These are phyloP conservation scores for Echeveria elegans DNA, from an alignment of 164 flowering plant species.

Conservation along the genomic window DNA sequence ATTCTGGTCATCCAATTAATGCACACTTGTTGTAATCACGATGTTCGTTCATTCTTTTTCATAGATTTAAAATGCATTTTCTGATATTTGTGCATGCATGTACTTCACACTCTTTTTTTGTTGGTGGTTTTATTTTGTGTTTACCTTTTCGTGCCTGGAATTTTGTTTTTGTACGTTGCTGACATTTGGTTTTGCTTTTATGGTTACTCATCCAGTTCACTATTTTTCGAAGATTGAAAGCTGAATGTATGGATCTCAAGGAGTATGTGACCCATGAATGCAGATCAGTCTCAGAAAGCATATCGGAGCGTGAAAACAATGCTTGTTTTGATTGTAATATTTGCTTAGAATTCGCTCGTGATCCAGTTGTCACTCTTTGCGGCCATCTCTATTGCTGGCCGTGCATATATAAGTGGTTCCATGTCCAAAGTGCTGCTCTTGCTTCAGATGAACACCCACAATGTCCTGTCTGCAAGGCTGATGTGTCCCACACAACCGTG, in stretches of 20 bases:
- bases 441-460: constrained; percentile 35
- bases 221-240: not conserved
- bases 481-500: constrained; percentile 39
- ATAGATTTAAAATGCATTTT: not conserved
- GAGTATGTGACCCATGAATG: not conserved
- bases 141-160: not conserved
- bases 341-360: constrained; percentile 45
- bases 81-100: not conserved
- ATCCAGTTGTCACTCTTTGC: constrained; percentile 62
- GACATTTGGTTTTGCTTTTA: not conserved
- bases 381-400: constrained; percentile 77
- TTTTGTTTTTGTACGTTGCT: not conserved
- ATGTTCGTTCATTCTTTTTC: not conserved
- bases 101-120: not conserved
- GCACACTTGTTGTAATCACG: not conserved
- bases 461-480: constrained; percentile 61
- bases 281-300: constrained; percentile 6
- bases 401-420: constrained; percentile 61
- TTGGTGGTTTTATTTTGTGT: not conserved
- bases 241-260: constrained; percentile 2
- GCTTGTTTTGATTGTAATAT: constrained; percentile 59
- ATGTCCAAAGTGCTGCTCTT: constrained; percentile 33
- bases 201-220: not conserved
- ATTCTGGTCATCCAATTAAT: not conserved
- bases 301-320: constrained; percentile 13